Base-by-base conservation (phyloP, 805 yeast species). In the Pichia nanzhaoensis region DNA sequence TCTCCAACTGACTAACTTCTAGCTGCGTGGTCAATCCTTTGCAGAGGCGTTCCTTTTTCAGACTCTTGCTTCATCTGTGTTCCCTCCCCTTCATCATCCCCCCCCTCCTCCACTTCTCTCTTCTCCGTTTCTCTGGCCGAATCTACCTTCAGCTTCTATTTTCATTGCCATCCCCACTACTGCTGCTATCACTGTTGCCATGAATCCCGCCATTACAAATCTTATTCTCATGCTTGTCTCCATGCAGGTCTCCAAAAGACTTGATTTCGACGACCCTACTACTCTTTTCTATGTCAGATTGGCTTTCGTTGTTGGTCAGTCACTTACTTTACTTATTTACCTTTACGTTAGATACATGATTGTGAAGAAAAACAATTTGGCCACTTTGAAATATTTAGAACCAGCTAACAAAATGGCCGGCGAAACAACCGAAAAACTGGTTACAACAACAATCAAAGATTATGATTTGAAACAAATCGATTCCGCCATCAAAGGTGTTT, bases 221-320 rank as follows among this genome's bases (percentile, higher is more conserved):
- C 67, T 93, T 57, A 85, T 75, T 57, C 70, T 93, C 76, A 91
- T 90, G 96, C 81, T 90, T 63, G 84, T 79, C 74, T 87, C 88
- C 87, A 91, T 90, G 96, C 96, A 89, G 68, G 84, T 89, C 52
- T 80, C 96, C 52, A 86, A 88, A 67, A 80, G 78, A 63, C 72
- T 93, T 51, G 93, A 91, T 67, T 80, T 90, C 67, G 97, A 91
- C 65, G 78, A 90, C 67, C 91, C 95, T 38, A 67, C 67, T 52
- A 75, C 78, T 47, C 70, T 89, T 42, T 67, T 83, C 63, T 83
- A 79, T 63, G 90, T 87, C 44, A 80, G 99, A 66, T 69, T 71
- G 33, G 78, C 78, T 37, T 93, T 87, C 70, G 66, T 75, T 39
- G 56, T 81, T 19, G 78, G 90, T 60, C 88, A 85, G 58, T 59